A percentile compares a stretch with the other conserved stretches of the same genome.
These are phyloP conservation scores for Carallia pectinifolia DNA, from an alignment of 345 rosid species.

Conservation along the genomic window DNA sequence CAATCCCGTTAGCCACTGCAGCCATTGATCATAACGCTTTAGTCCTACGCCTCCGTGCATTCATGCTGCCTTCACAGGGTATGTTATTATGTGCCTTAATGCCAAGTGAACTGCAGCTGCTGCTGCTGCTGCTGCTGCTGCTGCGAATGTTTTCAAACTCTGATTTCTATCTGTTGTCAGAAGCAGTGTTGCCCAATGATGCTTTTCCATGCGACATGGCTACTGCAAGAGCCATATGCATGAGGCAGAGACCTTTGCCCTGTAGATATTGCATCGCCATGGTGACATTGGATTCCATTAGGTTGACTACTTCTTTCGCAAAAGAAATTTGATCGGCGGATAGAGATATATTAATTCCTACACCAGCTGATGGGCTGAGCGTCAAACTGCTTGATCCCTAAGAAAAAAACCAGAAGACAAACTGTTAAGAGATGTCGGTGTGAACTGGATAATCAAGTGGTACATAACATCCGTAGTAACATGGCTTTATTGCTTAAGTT, in stretches of 20 bases:
- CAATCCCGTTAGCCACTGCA: constrained; percentile 5
- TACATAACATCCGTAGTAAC: too few relatives aligned
- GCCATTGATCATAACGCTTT: constrained; percentile 10
- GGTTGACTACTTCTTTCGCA: constrained; percentile 21
- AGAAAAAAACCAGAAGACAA: not conserved
- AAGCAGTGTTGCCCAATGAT: constrained; percentile 14
- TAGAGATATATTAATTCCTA: constrained; percentile 29
- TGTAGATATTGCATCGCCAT: constrained; percentile 26
- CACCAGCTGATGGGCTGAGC: constrained; percentile 23
- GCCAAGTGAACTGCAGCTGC: constrained; percentile 23
- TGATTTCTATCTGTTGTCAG: constrained; percentile 23
- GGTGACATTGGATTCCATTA: constrained; percentile 23
- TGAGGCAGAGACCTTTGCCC: constrained; percentile 29
- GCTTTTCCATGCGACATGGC: constrained; percentile 40
- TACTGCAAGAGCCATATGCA: constrained; percentile 38
- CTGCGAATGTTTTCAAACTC: constrained; percentile 15
- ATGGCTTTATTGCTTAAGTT: too few relatives aligned
- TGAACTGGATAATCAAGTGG: not conserved
- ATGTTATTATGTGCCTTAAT: constrained; percentile 1
- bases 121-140: constrained; percentile 19
- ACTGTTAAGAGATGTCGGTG: not conserved
- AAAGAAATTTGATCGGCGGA: constrained; percentile 36
- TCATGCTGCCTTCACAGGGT: constrained; percentile 7
- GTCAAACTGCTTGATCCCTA: constrained; percentile 36
- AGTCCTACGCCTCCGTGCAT: constrained; percentile 12